Evolutionary conservation across 2,329 filamentous ascomycete species (phyloP), one percentile per base, ranked within the genome.

Genomic region (Penicillium fuscoglaucum): DNA sequence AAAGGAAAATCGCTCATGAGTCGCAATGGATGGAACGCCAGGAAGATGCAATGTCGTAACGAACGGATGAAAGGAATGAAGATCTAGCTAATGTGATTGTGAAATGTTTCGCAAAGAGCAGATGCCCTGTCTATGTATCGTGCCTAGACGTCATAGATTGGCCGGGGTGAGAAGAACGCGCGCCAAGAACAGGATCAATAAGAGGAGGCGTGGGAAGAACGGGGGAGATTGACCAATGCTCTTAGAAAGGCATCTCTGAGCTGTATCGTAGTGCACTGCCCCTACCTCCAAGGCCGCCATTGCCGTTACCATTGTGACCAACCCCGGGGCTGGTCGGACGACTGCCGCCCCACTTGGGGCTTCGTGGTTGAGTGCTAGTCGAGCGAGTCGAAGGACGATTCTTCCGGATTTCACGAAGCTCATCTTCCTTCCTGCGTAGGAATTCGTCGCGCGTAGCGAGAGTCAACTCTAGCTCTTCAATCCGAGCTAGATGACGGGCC

Each of bases 371-470:
- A 17, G 74, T 74, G 54, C 76, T 78, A 0, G 76, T 78, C 3
- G 76, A 75, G 19, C 76, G 70, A 37, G 76, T 78, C 1, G 74
- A 73, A 3, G 76, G 76, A 0, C 76, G 74, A 52, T 78, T 78
- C 57, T 76, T 79, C 60, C 74, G 76, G 52, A 80, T 68, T 19
- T 75, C 74, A 13, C 74, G 74, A 43, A 79, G 66, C 58, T 80
- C 78, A 17, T 80, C 78, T 52, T 80, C 77, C 48, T 79, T 76
- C 51, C 68, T 73, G 45, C 68, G 74, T 12, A 80, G 61, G 15
- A 79, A 57, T 19, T 74, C 70, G 29, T 80, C 76, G 13, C 76
- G 72, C 1, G 67, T 64, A 15, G 69, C 67, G 17, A 78, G 62
- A 1, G 68, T 69, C 4, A 69, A 52, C 66, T 79, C 74, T 12